Base-by-base conservation (phyloP, 495 filamentous ascomycete species). In the Tuber melanosporum region DNA sequence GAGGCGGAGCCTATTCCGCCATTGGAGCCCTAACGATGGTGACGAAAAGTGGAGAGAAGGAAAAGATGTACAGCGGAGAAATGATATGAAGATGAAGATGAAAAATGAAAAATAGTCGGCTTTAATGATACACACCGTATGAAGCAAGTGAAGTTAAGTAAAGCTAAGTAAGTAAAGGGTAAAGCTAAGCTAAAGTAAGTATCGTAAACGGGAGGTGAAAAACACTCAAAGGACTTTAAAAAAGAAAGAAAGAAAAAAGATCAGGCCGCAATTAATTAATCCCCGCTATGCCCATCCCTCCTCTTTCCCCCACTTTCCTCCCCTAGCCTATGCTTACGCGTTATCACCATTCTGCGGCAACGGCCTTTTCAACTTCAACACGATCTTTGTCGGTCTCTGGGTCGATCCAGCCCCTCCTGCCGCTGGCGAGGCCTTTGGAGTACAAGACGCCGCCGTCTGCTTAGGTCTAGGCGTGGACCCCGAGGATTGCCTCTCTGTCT, bases 301-400 rank as follows among this genome's bases (percentile, higher is more conserved):
- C 22, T 22, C 52, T 9, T 26, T n/a, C 52, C 3, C n/a, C 42
- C 76, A 81, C n/a, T 2, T 43, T 32, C 17, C 71, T 46, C 36
- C 17, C 44, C 44, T 41, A 44, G 71, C 20, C 8, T 17, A 72
- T 10, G n/a, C n/a, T 43, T 66, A 66, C 2, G 26, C 26, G 9
- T 26, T 26, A 32, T 66, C 57, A 36, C 57, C 79, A 52, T 81
- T 80, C 70, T 79, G 78, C 32, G 78, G 73, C 39, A 81, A 74
- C 9, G 78, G 70, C 12, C 77, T 81, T n/a, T 81, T 81, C 36
- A 81, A 57, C 69, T 80, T 81, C 73, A 81, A 66, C 62, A 80
- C 78, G 70, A 80, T 80, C 49, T 82, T 78, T 44, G 79, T 76
- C 8, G 80, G 76, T 41, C 47, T 71, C 57, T 80, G 80, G 57